Evolutionary conservation across 352 stramenopile genomes (phyloP), one percentile per base, ranked within the genome.

Genomic region (Phytophthora niederhauseri): DNA sequence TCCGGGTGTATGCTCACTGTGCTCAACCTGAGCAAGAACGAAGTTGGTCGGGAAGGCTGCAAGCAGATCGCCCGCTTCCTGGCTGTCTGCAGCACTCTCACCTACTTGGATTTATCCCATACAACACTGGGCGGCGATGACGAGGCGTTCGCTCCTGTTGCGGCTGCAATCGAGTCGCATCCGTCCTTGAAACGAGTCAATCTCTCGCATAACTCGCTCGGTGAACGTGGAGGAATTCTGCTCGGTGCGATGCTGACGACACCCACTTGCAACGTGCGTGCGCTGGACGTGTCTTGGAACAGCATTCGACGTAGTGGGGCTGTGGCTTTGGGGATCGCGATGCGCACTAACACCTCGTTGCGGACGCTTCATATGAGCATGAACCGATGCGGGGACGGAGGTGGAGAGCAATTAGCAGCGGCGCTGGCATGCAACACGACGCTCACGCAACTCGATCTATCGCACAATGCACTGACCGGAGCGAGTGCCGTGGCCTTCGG

Each of bases 1-100:
- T 34, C 43, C 30, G 72, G 79, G 6, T 81, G 81, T 30, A 73
- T 82, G 12, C 68, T 93, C 6, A 82, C 76, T 3, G 59, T 77
- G 8, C 73, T 94, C 9, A 91, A 94, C 30, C 51, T 94, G 11
- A 94, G 84, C 62, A 85, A 92, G 52, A 94, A 94, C 68, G 61
- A 77, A 24, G 68, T 94, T 46, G 85, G 85, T 7, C 61, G 77
- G 0, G 77, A 72, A 19, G 84, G 82, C 0, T 91, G 82, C 22
- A 30, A 68, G 6, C 82, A 91, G 51, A 83, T 94, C 48, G 82
- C 85, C 3, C 57, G 62, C 0, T 92, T 94, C 34, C 59, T 94
- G 14, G 69, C 49, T 31, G 57, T 70, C 11, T 91, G 81, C 53
- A 68, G 57, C 0, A 72, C 68, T 22, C 72, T 94, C 3, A 85